Evolutionary conservation across 352 stramenopile genomes (phyloP), one percentile per base, ranked within the genome.

Genomic region (Phytophthora vignae): DNA sequence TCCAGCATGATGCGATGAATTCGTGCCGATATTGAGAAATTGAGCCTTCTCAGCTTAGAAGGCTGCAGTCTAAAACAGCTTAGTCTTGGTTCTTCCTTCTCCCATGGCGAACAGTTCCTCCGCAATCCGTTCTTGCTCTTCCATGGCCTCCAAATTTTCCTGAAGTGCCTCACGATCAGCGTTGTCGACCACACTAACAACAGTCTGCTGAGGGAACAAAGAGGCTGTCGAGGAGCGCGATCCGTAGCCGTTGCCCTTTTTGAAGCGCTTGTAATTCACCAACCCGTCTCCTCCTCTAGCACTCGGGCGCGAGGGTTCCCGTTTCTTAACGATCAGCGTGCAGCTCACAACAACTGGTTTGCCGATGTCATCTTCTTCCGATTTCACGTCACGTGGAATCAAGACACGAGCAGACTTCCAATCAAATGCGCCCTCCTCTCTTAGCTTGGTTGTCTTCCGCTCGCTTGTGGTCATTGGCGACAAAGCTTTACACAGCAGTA

Each of bases 231-330:
- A 85, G 3, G 62, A 73, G n/a, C 75, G 63, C n/a, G 72, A 76
- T n/a, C 69, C 60, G 27, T 76, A 83, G 9, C 76, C 76, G 31
- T 92, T 93, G 19, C 87, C 84, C 63, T 96, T 96, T 49, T 87
- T 91, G 68, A 96, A 96, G 9, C 85, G 85, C 76, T 96, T 96
- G 66, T 90, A 95, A 44, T 96, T 95, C 46, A 76, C 60, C 14
- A 79, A 58, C 11, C 66, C 54, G n/a, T 67, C 50, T 38, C 33
- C 54, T 33, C 40, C 50, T 17, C n/a, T 60, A 46, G 36, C 49
- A 52, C 27, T n/a, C 31, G 52, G 36, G 22, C 12, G 49, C 36
- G 31, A 17, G 6, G 55, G 54, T 6, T 59, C 54, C 27, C 49
- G 62, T 44, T 76, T 82, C 56, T 84, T 90, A 12, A 91, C 76